These are phyloP conservation scores for Xylaria digitata DNA, from an alignment of 2,329 filamentous ascomycete species.

Conservation along the genomic window DNA sequence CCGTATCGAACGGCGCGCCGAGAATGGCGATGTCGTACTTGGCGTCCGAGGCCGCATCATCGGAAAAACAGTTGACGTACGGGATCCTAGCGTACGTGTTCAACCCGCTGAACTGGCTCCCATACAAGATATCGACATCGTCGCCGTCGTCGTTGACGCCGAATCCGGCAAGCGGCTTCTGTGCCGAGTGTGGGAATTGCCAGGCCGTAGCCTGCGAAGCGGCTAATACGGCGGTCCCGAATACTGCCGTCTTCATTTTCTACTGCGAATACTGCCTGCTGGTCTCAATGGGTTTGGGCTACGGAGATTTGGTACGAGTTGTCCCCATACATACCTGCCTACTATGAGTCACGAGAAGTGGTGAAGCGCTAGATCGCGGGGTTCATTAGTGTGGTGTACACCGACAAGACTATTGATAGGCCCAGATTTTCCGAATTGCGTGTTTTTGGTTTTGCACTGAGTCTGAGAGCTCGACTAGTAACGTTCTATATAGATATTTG, in stretches of 20 bases:
- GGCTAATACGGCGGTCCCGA: slow-evolving; percentile 24
- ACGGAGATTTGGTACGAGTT: background rate
- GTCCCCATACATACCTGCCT: too few relatives aligned
- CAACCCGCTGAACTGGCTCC: slow-evolving; percentile 65
- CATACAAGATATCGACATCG: slow-evolving; percentile 54
- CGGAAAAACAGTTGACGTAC: slow-evolving; percentile 69
- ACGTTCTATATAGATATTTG: too few relatives aligned
- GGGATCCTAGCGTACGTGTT: slow-evolving; percentile 72
- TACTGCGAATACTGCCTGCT: background rate
- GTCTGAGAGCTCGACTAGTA: too few relatives aligned
- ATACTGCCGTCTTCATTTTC: slow-evolving; percentile 16
- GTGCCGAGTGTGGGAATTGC: slow-evolving; percentile 41
- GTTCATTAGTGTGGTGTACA: background rate
- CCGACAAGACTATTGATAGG: background rate
- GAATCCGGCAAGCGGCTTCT: slow-evolving; percentile 36
- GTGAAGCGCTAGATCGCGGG: background rate
- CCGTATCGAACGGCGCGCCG: slow-evolving; percentile 64
- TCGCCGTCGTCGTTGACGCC: slow-evolving; percentile 46
- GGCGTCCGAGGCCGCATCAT: slow-evolving; percentile 52
- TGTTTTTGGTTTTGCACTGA: too few relatives aligned
- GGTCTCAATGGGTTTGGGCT: background rate
- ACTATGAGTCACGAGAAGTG: background rate
- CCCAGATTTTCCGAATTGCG: too few relatives aligned
- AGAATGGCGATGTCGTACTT: slow-evolving; percentile 68
- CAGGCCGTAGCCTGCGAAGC: slow-evolving; percentile 33